phyloP scores from a whole-genome alignment of 1,139 yeast species.

The Lodderomyces parapsilosis region DNA sequence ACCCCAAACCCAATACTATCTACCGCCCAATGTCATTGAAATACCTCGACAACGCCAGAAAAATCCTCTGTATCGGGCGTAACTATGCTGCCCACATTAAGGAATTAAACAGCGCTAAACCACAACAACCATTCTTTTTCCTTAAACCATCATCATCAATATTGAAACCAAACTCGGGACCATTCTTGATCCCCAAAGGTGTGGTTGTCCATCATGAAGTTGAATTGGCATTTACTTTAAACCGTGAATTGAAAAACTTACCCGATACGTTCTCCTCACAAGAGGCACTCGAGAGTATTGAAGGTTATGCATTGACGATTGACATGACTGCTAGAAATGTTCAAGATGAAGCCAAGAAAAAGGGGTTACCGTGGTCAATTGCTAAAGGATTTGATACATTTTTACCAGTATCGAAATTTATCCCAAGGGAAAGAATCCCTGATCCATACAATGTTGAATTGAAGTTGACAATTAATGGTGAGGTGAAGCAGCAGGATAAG shows the following conservation, averaged over 20 bases:
- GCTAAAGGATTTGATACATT: conserved; percentile 97
- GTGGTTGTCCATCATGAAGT: conserved; percentile 87
- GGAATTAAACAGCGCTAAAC: conserved; percentile 79
- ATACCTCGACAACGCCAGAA: conserved; percentile 66
- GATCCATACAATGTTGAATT: conserved; percentile 76
- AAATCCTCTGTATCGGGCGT: conserved; percentile 92
- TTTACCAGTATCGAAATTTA: conserved; percentile 73
- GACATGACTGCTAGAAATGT: conserved; percentile 96
- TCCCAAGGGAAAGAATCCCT: conserved; percentile 63
- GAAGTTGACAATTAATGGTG: conserved; percentile 68
- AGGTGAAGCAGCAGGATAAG: conserved; percentile 66
- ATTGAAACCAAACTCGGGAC: conserved; percentile 63
- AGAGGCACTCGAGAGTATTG: conserved; percentile 76
- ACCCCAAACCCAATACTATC: neutral
- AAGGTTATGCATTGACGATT: conserved; percentile 82
- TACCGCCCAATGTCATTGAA: conserved; percentile 46
- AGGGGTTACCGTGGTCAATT: conserved; percentile 95
- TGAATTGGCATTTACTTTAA: conserved; percentile 80
- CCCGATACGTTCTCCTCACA: conserved; percentile 57
- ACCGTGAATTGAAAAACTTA: conserved; percentile 61
- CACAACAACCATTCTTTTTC: conserved; percentile 87
- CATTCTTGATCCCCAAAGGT: conserved; percentile 81
- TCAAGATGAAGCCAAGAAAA: conserved; percentile 90
- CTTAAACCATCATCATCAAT: conserved; percentile 78
- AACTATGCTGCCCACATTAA: conserved; percentile 93